Evolutionary conservation across 2,329 filamentous ascomycete genomes (phyloP).

Genomic region (Epicoccum sorghinum): DNA sequence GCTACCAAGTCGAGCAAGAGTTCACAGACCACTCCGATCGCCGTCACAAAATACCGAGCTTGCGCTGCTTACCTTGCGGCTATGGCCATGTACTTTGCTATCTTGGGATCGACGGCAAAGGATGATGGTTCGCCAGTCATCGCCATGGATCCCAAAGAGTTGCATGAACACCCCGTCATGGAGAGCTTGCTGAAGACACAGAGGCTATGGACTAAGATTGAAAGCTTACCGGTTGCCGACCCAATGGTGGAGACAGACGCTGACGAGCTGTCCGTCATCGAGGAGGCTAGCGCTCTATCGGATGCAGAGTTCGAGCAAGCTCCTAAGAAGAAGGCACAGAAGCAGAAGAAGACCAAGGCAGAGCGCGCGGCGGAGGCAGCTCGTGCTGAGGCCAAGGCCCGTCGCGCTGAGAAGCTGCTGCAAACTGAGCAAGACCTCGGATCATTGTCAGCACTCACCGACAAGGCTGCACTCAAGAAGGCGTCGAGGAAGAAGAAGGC

Average conservation of each 20-base stretch:
- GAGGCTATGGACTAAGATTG: conserved; percentile 77
- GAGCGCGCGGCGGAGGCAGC: conserved; percentile 59
- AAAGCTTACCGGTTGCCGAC: conserved; percentile 64
- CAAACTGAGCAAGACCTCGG: conserved; percentile 74
- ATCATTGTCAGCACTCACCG: conserved; percentile 69
- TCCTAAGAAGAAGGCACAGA: conserved; percentile 40
- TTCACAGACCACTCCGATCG: conserved; percentile 35
- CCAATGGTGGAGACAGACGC: conserved; percentile 44
- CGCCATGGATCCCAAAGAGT: conserved; percentile 74
- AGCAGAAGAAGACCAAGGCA: conserved; percentile 54
- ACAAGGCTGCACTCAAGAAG: conserved; percentile 54
- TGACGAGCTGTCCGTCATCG: conserved; percentile 45
- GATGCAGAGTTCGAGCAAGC: conserved; percentile 46
- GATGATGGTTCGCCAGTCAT: conserved; percentile 57
- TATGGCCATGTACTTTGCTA: conserved; percentile 91
- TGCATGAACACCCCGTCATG: conserved; percentile 93
- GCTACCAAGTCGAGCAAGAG: conserved; percentile 30
- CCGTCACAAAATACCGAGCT: conserved; percentile 73
- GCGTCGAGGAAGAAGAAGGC: conserved; percentile 51
- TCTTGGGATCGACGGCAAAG: conserved; percentile 81
- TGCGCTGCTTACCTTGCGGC: conserved; percentile 85
- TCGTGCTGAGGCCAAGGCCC: conserved; percentile 60
- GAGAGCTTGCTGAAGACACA: conserved; percentile 79
- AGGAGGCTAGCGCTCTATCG: conserved; percentile 39
- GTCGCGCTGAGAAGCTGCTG: conserved; percentile 59